These are phyloP conservation scores for Haplosporangium sp. DNA, from an alignment of 371 early-diverging fungal genomes.

Conservation along the genomic window DNA sequence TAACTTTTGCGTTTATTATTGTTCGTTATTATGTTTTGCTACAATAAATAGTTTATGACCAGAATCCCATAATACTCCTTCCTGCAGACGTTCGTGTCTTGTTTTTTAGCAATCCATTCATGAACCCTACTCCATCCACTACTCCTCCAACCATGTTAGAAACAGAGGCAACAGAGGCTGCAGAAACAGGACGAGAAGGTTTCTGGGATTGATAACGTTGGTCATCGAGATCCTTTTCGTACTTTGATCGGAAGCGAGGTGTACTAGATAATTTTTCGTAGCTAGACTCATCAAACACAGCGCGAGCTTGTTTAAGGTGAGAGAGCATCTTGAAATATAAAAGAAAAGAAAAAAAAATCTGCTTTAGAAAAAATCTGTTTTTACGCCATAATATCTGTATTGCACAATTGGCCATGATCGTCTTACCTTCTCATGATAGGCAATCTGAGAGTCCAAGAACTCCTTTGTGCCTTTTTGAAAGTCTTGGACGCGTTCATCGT, in stretches of 20 bases:
- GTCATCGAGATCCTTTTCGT: constrained; percentile 54
- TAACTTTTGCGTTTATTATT: no score
- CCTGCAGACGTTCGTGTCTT: constrained; percentile 55
- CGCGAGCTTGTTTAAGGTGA: constrained; percentile 56
- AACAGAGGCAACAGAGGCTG: constrained; percentile 55
- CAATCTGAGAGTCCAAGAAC: constrained; percentile 59
- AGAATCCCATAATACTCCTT: constrained; percentile 48
- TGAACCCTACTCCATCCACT: constrained; percentile 60
- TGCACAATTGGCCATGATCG: not conserved
- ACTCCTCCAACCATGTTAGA: constrained; percentile 62
- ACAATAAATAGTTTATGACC: constrained; percentile 17
- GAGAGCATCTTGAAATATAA: constrained; percentile 37
- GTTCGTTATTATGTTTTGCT: no score
- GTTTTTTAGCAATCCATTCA: constrained; percentile 57
- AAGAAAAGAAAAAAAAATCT: not conserved
- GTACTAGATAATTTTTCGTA: constrained; percentile 49
- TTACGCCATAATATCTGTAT: not conserved
- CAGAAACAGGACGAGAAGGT: constrained; percentile 57
- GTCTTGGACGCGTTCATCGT: constrained; percentile 59
- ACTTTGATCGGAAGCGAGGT: constrained; percentile 52
- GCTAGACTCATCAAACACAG: constrained; percentile 53
- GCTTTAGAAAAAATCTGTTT: not conserved
- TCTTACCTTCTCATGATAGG: constrained; percentile 60
- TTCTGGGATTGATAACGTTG: constrained; percentile 45
- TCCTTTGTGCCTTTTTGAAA: constrained; percentile 55